Conservation (phyloP, 108 stramenopile genomes). For the Aurantiochytrium sp. region DNA sequence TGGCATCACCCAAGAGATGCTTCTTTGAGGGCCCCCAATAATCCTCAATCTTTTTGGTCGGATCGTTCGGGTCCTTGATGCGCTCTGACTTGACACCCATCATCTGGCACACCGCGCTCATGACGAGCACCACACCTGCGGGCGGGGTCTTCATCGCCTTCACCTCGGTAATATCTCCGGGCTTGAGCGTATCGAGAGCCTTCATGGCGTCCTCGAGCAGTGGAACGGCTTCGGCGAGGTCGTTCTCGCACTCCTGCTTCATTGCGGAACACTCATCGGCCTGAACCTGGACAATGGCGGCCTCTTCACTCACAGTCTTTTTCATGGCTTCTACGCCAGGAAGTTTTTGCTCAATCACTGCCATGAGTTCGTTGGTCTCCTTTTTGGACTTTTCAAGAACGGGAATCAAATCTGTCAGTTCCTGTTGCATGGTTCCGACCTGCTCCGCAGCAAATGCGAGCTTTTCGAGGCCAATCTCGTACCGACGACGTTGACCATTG, state of each 20-base stretch:
- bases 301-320: conserved; percentile 40
- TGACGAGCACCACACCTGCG: conserved; percentile 39
- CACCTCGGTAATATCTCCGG: conserved; percentile 52
- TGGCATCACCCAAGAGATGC: conserved; percentile 35
- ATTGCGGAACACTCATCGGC: conserved; percentile 33
- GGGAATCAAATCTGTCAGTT: neutral
- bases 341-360: conserved; percentile 41
- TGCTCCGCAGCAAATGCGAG: conserved; percentile 40
- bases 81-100: conserved; percentile 46
- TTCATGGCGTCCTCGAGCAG: conserved; percentile 47
- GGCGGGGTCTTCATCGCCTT: conserved; percentile 61
- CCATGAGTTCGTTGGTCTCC: conserved; percentile 31
- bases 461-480: conserved; percentile 45
- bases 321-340: conserved; percentile 28
- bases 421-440: conserved; percentile 24
- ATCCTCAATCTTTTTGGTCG: conserved; percentile 47
- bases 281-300: conserved; percentile 29
- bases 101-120: conserved; percentile 55
- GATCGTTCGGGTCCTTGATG: conserved; percentile 57
- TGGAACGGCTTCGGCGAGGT: conserved; percentile 56
- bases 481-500: conserved; percentile 36
- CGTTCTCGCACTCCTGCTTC: conserved; percentile 37
- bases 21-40: conserved; percentile 61
- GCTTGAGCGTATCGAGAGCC: conserved; percentile 44
- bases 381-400: neutral